These are phyloP conservation scores for Rhizopus delemar DNA, from an alignment of 371 early-diverging fungal species.

Conservation along the genomic window DNA sequence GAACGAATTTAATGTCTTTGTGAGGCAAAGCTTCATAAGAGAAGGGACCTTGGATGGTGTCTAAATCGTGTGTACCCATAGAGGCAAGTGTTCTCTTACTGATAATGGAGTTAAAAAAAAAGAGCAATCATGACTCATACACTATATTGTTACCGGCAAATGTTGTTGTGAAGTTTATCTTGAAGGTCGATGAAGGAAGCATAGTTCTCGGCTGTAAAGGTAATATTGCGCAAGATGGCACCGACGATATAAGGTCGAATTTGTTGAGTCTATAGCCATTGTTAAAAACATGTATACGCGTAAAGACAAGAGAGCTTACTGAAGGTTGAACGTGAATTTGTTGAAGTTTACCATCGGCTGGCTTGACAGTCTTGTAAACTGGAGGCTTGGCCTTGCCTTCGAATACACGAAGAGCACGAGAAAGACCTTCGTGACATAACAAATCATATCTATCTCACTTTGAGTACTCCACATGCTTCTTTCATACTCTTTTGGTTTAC, in stretches of 20 bases:
- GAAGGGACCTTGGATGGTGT: conserved; percentile 94
- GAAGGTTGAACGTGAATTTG: conserved; percentile 64
- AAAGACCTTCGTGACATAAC: conserved; percentile 93
- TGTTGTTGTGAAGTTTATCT: conserved; percentile 98
- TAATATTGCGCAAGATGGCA: conserved; percentile 92
- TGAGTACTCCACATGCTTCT: not conserved
- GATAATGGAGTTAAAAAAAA: not conserved
- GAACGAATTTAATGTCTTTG: conserved; percentile 90
- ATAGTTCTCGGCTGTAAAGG: conserved; percentile 84
- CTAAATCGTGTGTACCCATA: conserved; percentile 99
- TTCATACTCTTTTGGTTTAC: conserved; percentile 44
- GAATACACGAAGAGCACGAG: conserved; percentile 85
- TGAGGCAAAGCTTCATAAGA: conserved; percentile 92
- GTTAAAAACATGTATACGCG: not conserved
- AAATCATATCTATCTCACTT: conserved; percentile 80
- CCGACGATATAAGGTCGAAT: conserved; percentile 92
- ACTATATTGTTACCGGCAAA: conserved; percentile 71
- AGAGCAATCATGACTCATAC: not conserved
- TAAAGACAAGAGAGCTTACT: not conserved
- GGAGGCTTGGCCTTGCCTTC: conserved; percentile 70
- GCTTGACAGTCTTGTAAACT: conserved; percentile 59
- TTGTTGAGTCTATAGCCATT: conserved; percentile 54
- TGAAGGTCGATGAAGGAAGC: conserved; percentile 98
- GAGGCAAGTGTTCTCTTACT: conserved; percentile 96
- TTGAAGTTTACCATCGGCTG: conserved; percentile 62